These are phyloP conservation scores for Tetracladium marchalianum DNA, from an alignment of 495 filamentous ascomycete species.

Conservation along the genomic window DNA sequence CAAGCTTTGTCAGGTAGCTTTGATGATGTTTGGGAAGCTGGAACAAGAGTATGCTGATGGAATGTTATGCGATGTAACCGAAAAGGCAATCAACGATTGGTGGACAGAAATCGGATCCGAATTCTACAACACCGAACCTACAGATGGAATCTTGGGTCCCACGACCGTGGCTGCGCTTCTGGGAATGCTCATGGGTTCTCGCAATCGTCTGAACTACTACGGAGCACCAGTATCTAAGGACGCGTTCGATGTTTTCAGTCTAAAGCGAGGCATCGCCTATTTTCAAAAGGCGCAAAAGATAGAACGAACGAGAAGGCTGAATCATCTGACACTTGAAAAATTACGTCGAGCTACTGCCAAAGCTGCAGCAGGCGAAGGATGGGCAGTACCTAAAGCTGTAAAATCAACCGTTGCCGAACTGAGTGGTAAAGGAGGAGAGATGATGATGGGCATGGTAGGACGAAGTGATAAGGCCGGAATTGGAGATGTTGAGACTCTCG, in stretches of 20 bases:
- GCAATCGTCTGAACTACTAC: constrained; percentile 71
- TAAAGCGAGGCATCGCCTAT: constrained; percentile 71
- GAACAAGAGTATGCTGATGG: constrained; percentile 88
- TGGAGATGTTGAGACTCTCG: constrained; percentile 81
- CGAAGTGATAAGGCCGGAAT: constrained; percentile 75
- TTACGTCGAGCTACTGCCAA: constrained; percentile 79
- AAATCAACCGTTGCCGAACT: constrained; percentile 93
- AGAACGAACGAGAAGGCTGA: constrained; percentile 63
- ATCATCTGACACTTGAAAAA: constrained; percentile 71
- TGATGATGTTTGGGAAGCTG: constrained; percentile 81
- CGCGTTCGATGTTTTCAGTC: constrained; percentile 72
- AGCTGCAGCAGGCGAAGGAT: constrained; percentile 64
- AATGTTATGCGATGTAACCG: constrained; percentile 84
- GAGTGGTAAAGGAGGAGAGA: constrained; percentile 87
- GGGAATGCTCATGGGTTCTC: constrained; percentile 78
- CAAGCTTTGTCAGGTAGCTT: constrained; percentile 81
- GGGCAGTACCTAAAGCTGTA: constrained; percentile 76
- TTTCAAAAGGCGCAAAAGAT: constrained; percentile 90
- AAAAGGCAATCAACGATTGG: constrained; percentile 86
- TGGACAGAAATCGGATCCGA: constrained; percentile 92
- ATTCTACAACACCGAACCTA: constrained; percentile 81
- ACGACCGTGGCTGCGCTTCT: constrained; percentile 85
- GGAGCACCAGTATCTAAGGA: constrained; percentile 85
- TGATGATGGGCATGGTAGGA: constrained; percentile 90
- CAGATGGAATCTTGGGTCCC: constrained; percentile 82